Percentiles rank a stretch among this genome's conserved stretches.
Conservation (phyloP, 1,284 basidiomycete species). For the Flammula alnicola region DNA sequence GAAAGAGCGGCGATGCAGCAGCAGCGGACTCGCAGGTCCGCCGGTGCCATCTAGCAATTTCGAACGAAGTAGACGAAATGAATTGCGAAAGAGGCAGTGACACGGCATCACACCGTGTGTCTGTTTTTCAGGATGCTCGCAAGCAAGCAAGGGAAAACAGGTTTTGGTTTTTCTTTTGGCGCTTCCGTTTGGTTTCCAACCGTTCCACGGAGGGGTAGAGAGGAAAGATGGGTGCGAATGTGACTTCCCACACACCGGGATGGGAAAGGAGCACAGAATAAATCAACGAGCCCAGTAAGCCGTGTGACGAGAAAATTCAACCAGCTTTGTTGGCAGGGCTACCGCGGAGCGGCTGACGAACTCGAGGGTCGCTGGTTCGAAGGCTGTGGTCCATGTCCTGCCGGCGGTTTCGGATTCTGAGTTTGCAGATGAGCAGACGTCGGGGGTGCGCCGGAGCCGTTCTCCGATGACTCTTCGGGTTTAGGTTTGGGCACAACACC, state of each 20-base stretch:
- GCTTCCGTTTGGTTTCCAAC: constrained; percentile 15
- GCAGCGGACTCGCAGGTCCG: constrained; percentile 9
- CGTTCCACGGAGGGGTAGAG: constrained; percentile 12
- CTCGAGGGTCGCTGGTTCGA: constrained; percentile 10
- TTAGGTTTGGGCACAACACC: constrained; percentile 72
- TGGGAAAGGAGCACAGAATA: constrained; percentile 17
- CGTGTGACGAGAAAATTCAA: constrained; percentile 10
- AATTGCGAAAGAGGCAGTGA: constrained; percentile 2
- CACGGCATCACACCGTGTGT: constrained; percentile 14
- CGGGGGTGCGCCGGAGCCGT: constrained; percentile 22
- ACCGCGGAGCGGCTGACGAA: constrained; percentile 18
- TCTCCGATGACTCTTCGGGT: constrained; percentile 35
- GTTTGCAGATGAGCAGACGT: constrained; percentile 24
- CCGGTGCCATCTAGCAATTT: constrained; percentile 8
- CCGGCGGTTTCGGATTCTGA: constrained; percentile 28
- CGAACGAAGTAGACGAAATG: constrained; percentile 10
- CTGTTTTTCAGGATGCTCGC: constrained; percentile 14
- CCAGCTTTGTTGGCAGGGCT: no score
- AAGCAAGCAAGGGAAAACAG: constrained; percentile 16
- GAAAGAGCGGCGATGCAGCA: constrained; percentile 7
- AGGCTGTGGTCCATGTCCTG: constrained; percentile 7
- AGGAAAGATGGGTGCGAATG: constrained; percentile 10
- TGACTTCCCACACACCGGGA: constrained; percentile 20
- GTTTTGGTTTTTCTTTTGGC: constrained; percentile 16
- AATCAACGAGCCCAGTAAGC: constrained; percentile 17